Evolutionary conservation across 441 rosid genomes (phyloP).

Genomic region (Populus hybrid): DNA sequence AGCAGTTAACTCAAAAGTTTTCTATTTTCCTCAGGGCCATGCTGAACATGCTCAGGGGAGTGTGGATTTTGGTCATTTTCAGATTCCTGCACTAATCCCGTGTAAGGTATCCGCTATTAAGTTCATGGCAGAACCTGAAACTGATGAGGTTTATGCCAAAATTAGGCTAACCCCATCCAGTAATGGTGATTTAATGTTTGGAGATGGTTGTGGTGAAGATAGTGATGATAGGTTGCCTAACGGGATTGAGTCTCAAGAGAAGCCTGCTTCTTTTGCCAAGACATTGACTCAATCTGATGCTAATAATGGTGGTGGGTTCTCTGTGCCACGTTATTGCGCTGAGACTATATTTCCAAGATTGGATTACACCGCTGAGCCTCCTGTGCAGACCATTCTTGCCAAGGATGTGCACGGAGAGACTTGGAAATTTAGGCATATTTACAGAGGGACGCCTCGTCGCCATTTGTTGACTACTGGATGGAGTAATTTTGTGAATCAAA

Average conservation of each 20-base stretch:
- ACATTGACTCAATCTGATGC: no score
- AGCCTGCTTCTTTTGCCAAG: slow-evolving; percentile 23
- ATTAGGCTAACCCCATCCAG: slow-evolving; percentile 53
- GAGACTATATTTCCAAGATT: no score
- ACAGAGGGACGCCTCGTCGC: slow-evolving; percentile 92
- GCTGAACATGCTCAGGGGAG: slow-evolving; percentile 5
- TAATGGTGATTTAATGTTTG: slow-evolving; percentile 17
- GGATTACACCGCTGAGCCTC: no score
- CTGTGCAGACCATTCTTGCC: no score
- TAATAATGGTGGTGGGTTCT: no score
- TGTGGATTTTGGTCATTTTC: slow-evolving; percentile 51
- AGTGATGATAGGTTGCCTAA: slow-evolving; percentile 30
- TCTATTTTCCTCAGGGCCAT: no score
- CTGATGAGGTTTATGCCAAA: slow-evolving; percentile 86
- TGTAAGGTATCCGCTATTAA: slow-evolving; percentile 67
- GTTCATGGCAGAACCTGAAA: slow-evolving; percentile 81
- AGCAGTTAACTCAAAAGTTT: no score
- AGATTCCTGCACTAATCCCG: slow-evolving; percentile 51
- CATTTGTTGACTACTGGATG: slow-evolving; percentile 96
- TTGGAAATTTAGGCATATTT: slow-evolving; percentile 96
- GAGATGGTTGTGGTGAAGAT: slow-evolving; percentile 30
- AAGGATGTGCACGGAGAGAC: no score
- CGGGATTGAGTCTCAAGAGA: slow-evolving; percentile 44
- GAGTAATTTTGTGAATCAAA: slow-evolving; percentile 96
- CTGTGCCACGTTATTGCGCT: no score